Evolutionary conservation across 371 early-diverging fungal species (phyloP), one percentile per base, ranked within the genome.

Genomic region (Nosema granulosis): DNA sequence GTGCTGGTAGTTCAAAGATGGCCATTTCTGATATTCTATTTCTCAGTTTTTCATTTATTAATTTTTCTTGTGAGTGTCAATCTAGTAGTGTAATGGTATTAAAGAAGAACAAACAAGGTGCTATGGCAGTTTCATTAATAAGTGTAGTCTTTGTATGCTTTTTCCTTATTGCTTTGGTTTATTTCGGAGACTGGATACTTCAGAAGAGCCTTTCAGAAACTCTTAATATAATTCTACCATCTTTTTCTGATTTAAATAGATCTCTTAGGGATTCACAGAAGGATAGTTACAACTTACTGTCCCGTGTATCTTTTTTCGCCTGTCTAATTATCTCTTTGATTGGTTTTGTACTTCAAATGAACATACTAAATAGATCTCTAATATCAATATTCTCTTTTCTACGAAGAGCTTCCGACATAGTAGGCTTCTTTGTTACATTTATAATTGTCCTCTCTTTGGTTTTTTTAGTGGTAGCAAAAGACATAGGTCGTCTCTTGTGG

Each of bases 401-500:
- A 26, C 9, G 20, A 26, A 35, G 3, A 1, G 3, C 9, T n/a
- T 31, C 26, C 6, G 22, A 31, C 37, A 1, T 63, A 20, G 3
- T 63, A 9, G 63, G 37, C 11, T 20, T 22, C 4, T 1, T 63
- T 3, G 9, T 63, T 35, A n/a, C 37, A 20, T 13, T n/a, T 20
- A 18, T 63, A 18, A 3, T 63, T 22, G 35, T 63, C 11, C 22
- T 35, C 6, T 31, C 18, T 20, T 18, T 63, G 3, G 22, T 63
- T 6, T 63, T 31, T 31, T 63, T 63, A 63, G 32, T 37, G 22
- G 32, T 63, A 34, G 3, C 1, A 6, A 29, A 43, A 18, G 63
- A 63, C 1, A 63, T 63, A 1, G 63, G 63, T 63, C 9, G 16
- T 37, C 37, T 63, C 22, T 63, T 63, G 38, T 63, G 63, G 63